Conservation (phyloP, 2,329 filamentous ascomycete species). For the Coniochaeta prunicola region DNA sequence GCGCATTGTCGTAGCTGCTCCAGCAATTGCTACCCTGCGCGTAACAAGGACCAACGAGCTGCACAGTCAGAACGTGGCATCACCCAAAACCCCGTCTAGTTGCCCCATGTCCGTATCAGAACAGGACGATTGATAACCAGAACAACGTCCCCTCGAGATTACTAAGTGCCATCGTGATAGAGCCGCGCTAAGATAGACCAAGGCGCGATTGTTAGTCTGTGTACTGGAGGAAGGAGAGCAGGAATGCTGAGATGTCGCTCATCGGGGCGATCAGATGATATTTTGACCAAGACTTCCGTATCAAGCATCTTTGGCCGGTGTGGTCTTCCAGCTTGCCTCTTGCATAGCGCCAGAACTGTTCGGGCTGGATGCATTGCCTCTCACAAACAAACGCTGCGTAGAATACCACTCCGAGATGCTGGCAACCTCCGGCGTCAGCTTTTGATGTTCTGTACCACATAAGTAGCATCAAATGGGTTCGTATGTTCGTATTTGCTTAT, state of each 20-base stretch:
- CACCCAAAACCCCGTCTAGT: neutral
- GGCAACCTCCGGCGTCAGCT: neutral
- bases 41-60: neutral
- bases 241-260: neutral
- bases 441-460: neutral
- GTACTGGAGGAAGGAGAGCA: no score
- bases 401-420: neutral
- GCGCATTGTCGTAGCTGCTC: neutral
- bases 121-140: neutral
- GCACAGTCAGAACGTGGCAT: neutral
- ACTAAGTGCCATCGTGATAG: neutral
- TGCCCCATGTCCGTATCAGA: neutral
- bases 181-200: neutral
- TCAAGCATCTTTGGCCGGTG: neutral
- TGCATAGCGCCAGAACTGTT: neutral
- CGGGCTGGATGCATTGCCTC: neutral
- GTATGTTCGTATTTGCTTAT: neutral
- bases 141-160: neutral
- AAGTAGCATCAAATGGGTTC: neutral
- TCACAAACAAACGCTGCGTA: neutral
- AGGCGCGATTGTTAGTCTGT: neutral
- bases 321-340: neutral
- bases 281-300: neutral
- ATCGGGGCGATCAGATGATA: neutral
- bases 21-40: neutral